Percentiles rank a stretch among this genome's conserved stretches.
These are phyloP conservation scores for Starmerella bombi DNA, from an alignment of 805 yeast species.

Conservation along the genomic window DNA sequence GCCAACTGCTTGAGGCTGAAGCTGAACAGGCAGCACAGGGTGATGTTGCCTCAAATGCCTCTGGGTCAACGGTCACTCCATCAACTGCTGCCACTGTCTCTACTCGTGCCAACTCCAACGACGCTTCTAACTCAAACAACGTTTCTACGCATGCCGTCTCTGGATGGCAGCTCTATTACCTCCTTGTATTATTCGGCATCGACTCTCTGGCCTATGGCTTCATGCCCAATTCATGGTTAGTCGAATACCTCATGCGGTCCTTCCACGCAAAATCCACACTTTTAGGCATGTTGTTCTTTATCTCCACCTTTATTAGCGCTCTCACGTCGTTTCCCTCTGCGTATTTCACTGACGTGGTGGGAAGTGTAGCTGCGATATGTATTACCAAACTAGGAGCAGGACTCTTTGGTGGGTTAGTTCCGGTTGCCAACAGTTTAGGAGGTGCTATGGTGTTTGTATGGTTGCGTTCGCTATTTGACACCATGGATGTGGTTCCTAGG, in stretches of 20 bases:
- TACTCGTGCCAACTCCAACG: background rate
- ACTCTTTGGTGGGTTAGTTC: slow-evolving; percentile 42
- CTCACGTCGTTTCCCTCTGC: slow-evolving; percentile 50
- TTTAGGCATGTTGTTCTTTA: slow-evolving; percentile 36
- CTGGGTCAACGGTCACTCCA: background rate
- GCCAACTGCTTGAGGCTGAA: background rate
- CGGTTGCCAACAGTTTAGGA: slow-evolving; percentile 32
- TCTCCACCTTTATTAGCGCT: slow-evolving; percentile 37
- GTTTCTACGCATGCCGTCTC: background rate
- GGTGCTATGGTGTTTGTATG: slow-evolving; percentile 41
- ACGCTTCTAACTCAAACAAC: background rate
- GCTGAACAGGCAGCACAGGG: background rate
- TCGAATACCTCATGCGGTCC: slow-evolving; percentile 55
- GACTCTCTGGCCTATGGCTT: slow-evolving; percentile 85
- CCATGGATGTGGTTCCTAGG: slow-evolving; percentile 89
- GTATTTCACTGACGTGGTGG: slow-evolving; percentile 46
- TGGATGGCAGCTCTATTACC: slow-evolving; percentile 7
- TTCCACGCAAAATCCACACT: slow-evolving; percentile 46
- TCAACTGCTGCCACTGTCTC: background rate
- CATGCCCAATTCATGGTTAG: slow-evolving; percentile 80
- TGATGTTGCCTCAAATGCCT: background rate
- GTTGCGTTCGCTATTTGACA: slow-evolving; percentile 46
- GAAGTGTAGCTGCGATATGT: slow-evolving; percentile 68
- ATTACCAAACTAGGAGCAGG: slow-evolving; percentile 71
- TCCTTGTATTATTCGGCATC: slow-evolving; percentile 42